Base-by-base conservation (phyloP, 805 yeast species). In the Ogataea allantospora region DNA sequence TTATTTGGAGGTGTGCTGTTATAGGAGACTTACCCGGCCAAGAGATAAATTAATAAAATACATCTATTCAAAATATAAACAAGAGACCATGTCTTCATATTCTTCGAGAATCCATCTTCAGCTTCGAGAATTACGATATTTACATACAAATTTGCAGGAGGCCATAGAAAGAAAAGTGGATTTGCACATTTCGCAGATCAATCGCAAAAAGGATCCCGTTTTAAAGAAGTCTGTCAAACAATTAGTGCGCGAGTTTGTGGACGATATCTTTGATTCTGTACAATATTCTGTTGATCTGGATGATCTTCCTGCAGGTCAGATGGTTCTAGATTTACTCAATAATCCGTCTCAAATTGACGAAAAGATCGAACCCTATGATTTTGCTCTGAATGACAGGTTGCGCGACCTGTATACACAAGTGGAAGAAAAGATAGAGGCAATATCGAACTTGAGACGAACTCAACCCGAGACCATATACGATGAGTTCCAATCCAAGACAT, bases 341-440 rank as follows among this genome's bases (percentile, higher is more conserved):
- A 21, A 21, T 21, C 23, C 23, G 11, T 4, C 23, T 10, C 23
- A 9, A n/a, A n/a, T n/a, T 9, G 44, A 48, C 36, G 53, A 49
- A 40, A 71, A 71, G 40, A 70, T 78, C 7, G 93, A 82, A 54
- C 88, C 89, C 1, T 83, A 82, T 57, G 91, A 86, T 53, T 60
- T 72, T 26, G 78, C 71, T 13, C 58, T 83, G 42, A 81, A 83
- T 56, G 79, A 75, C 40, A 57, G 67, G 38, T 70, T 85, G 19
- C 65, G 91, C 31, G 66, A 70, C 33, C 49, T 75, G 33, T 75
- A 83, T 44, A 69, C 70, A 33, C 67, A 71, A 25, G 80, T 84
- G 41, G 95, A 86, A 46, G 71, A 69, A 32, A 75, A 74, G 43
- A 77, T 87, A 0, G 70, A 77, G 1, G 70, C 67, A 39, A 72